These are phyloP conservation scores for Phoma sp. DNA, from an alignment of 2,329 filamentous ascomycete species.

Conservation along the genomic window DNA sequence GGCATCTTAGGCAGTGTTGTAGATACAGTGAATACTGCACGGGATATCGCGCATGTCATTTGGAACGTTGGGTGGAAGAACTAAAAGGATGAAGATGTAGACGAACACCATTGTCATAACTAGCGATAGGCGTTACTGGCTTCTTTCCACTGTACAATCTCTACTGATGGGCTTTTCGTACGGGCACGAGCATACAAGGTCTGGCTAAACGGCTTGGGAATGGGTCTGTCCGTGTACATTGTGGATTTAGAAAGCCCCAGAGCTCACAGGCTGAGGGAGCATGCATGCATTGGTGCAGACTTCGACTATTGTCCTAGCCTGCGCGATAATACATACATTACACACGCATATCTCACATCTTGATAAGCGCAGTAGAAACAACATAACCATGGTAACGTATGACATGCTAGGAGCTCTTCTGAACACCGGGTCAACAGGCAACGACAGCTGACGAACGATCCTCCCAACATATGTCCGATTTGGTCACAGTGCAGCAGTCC, in stretches of 20 bases:
- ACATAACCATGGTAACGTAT: neutral
- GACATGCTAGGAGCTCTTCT: neutral
- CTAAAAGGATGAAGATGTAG: slow-evolving; percentile 19
- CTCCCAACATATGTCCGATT: neutral
- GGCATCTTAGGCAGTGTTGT: slow-evolving; percentile 79
- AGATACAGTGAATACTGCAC: slow-evolving; percentile 73
- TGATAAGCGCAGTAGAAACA: neutral
- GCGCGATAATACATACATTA: slow-evolving; percentile 29
- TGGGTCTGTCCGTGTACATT: slow-evolving; percentile 20
- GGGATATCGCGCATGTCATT: slow-evolving; percentile 69
- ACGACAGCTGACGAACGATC: neutral
- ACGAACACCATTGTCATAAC: slow-evolving; percentile 19
- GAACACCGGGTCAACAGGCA: slow-evolving; percentile 4
- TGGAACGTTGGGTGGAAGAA: slow-evolving; percentile 70
- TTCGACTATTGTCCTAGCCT: slow-evolving; percentile 20
- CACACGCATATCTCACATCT: neutral
- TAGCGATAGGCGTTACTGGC: slow-evolving; percentile 33
- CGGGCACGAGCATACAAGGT: slow-evolving; percentile 20
- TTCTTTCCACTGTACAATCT: slow-evolving; percentile 24
- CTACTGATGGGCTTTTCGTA: slow-evolving; percentile 23
- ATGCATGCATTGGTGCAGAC: slow-evolving; percentile 23
- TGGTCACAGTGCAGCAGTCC: neutral
- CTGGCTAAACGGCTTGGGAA: slow-evolving; percentile 20
- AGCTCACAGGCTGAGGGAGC: slow-evolving; percentile 19
- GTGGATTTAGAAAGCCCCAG: slow-evolving; percentile 6